Evolutionary conservation across 2,329 filamentous ascomycete species (phyloP).

Genomic region (Pseudopyrenochaeta lycopersici): DNA sequence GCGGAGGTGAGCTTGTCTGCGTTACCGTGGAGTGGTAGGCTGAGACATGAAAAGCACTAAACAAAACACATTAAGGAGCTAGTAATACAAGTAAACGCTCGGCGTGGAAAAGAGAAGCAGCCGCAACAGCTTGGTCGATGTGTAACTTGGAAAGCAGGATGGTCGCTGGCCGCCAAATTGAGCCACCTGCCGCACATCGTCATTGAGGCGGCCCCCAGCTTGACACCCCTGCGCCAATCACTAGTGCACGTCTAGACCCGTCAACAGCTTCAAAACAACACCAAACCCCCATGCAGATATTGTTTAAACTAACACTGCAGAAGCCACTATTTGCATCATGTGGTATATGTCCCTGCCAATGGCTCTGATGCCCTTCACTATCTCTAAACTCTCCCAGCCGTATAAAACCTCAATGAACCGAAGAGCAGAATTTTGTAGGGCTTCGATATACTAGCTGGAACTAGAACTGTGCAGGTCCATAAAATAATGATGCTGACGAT

Average conservation of each 20-base stretch:
- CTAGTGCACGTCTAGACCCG: slow-evolving; percentile 10
- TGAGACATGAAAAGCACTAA: slow-evolving; percentile 16
- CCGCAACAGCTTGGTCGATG: slow-evolving; percentile 19
- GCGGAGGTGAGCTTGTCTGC: slow-evolving; percentile 22
- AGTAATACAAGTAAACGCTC: slow-evolving; percentile 9
- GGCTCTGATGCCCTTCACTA: too few relatives aligned
- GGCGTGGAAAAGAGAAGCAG: slow-evolving; percentile 24
- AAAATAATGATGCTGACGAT: too few relatives aligned
- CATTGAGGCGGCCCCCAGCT: slow-evolving; percentile 23
- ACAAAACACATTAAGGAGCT: slow-evolving; percentile 22
- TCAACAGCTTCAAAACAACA: slow-evolving; percentile 5
- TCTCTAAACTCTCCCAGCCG: too few relatives aligned
- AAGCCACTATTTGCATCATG: background rate
- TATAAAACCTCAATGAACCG: too few relatives aligned
- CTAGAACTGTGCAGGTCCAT: too few relatives aligned
- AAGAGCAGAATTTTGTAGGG: too few relatives aligned
- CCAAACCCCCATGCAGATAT: background rate
- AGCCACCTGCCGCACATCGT: slow-evolving; percentile 23
- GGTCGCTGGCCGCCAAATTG: slow-evolving; percentile 14
- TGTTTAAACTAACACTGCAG: background rate
- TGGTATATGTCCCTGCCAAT: too few relatives aligned
- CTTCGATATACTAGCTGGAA: too few relatives aligned
- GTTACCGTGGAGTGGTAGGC: slow-evolving; percentile 13
- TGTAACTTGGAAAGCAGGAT: slow-evolving; percentile 23
- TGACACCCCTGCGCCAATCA: slow-evolving; percentile 36